phyloP scores from a whole-genome alignment of 1,139 yeast genomes.

The Arxiozyma telluris region DNA sequence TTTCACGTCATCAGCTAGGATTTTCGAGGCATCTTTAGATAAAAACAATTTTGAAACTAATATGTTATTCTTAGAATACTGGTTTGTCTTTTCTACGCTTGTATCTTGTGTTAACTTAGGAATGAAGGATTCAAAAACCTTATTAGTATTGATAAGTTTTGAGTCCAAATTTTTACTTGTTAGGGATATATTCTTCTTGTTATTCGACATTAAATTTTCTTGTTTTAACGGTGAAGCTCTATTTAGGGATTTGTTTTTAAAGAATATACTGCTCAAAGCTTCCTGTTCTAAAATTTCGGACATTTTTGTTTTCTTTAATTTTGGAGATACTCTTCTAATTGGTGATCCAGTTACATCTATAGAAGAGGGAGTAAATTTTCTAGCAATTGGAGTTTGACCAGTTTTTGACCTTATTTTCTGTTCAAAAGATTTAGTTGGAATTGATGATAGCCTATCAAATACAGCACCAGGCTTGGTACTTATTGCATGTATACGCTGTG shows the following conservation, averaged over 20 bases:
- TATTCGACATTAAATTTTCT: neutral
- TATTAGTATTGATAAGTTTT: neutral
- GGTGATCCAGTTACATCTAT: slow-evolving; percentile 27
- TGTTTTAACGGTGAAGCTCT: neutral
- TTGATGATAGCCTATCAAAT: slow-evolving; percentile 26
- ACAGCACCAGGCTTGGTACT: slow-evolving; percentile 13
- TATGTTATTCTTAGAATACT: neutral
- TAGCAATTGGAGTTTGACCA: neutral
- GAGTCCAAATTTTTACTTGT: neutral
- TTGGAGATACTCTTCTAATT: slow-evolving; percentile 11
- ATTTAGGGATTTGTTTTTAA: slow-evolving; percentile 8
- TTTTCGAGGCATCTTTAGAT: neutral
- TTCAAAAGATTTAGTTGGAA: slow-evolving; percentile 29
- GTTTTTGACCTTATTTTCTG: slow-evolving; percentile 17
- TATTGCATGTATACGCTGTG: neutral
- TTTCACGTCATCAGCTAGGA: neutral
- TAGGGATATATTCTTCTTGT: slow-evolving; percentile 2
- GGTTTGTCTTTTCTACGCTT: neutral
- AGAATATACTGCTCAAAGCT: slow-evolving; percentile 25
- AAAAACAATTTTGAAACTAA: neutral
- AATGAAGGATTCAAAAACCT: neutral
- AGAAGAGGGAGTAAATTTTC: slow-evolving; percentile 11
- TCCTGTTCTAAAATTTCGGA: slow-evolving; percentile 23
- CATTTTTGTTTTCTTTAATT: slow-evolving; percentile 2
- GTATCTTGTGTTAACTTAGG: neutral